Evolutionary conservation across 129 eudicot genomes (phyloP).

Genomic region (Ambrosia artemisiifolia): DNA sequence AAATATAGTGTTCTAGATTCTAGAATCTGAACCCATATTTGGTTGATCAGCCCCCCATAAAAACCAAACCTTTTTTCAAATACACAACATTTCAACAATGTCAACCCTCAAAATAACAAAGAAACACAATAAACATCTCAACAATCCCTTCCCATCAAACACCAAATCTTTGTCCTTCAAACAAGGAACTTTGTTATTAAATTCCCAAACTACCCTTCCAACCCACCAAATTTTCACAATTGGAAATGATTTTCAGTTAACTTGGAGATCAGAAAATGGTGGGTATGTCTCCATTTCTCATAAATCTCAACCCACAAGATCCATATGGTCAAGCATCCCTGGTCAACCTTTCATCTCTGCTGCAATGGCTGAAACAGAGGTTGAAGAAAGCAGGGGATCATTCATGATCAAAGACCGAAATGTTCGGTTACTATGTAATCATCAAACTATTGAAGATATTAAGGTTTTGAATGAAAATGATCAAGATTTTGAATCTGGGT

Average conservation of each 20-base stretch:
- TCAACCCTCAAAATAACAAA: slow-evolving; percentile 62
- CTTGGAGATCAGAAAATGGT: slow-evolving; percentile 66
- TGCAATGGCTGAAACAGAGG: slow-evolving; percentile 84
- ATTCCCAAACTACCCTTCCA: slow-evolving; percentile 44
- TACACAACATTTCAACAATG: slow-evolving; percentile 33
- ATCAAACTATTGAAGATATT: slow-evolving; percentile 73
- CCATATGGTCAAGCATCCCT: slow-evolving; percentile 83
- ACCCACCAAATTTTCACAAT: slow-evolving; percentile 48
- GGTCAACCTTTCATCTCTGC: slow-evolving; percentile 90
- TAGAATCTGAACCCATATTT: slow-evolving; percentile 11
- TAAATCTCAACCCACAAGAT: slow-evolving; percentile 50
- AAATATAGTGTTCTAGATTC: neutral
- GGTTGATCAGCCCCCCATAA: slow-evolving; percentile 4
- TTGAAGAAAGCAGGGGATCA: slow-evolving; percentile 97
- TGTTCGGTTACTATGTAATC: slow-evolving; percentile 55
- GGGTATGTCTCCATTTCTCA: slow-evolving; percentile 65
- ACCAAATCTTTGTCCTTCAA: slow-evolving; percentile 56
- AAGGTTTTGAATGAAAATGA: slow-evolving; percentile 33
- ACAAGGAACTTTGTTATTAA: slow-evolving; percentile 50
- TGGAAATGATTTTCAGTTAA: slow-evolving; percentile 63
- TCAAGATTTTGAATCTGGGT: slow-evolving; percentile 41
- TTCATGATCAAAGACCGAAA: slow-evolving; percentile 63
- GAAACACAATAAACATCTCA: slow-evolving; percentile 81
- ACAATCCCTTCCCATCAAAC: slow-evolving; percentile 86
- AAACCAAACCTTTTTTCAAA: slow-evolving; percentile 15